Evolutionary conservation across 1,139 yeast species (phyloP), one percentile per base, ranked within the genome.

Genomic region (Taphrina pruni): DNA sequence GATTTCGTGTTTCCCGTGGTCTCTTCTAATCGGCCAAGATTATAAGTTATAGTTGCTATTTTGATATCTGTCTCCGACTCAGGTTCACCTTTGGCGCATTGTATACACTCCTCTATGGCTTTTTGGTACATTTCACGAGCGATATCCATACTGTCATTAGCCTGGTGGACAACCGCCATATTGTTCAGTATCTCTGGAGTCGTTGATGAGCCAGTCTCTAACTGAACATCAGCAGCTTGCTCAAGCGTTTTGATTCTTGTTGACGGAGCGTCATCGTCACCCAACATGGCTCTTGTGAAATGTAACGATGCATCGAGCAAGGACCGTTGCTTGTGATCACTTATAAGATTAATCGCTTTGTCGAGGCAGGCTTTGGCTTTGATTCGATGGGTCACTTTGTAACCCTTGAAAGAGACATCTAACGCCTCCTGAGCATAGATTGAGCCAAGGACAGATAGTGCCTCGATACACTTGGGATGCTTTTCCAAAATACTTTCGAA

Each of bases 131-230:
- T 79, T 12, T 81, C 77, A 46, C 79, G 78, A 0, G 89, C 85
- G 38, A 82, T 81, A 3, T 84, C 87, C 69, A 79, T 81, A 74
- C 88, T 86, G 57, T 86, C 88, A 72, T 85, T 86, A 72, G 87
- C 81, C 75, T 90, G 89, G 72, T 90, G 86, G 78, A 91, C 86
- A 9, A 91, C 97, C 58, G 96, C 99, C 74, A 92, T 82, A 75
- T 94, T 94, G 77, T 92, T 93, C 75, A 87, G 83, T 26, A 92
- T 81, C 74, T 88, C 90, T 69, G 88, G 81, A 1, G 93, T 90
- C 1, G 88, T 84, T 38, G 79, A 79, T 46, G 80, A 79, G 17
- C 84, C 80, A 71, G 80, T 76, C 14, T 87, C 8, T 75, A 75
- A 17, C 21, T 65, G 69, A 86, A 79, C 6, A 90, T 86, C 14